Base-by-base conservation (phyloP, 2,329 filamentous ascomycete species). In the Fusarium newnesense region DNA sequence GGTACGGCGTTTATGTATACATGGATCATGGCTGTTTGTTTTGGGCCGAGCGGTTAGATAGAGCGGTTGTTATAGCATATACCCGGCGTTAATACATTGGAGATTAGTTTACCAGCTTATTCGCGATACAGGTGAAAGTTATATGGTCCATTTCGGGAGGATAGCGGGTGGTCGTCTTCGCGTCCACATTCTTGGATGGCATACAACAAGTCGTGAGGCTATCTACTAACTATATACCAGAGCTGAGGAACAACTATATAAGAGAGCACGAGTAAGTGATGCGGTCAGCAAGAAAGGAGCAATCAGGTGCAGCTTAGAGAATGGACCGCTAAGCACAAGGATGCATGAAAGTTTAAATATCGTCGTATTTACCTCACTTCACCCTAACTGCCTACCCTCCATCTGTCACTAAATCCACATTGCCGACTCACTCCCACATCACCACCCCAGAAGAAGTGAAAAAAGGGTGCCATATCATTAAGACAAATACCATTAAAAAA, bases 401-500 rank as follows among this genome's bases (percentile, higher is more conserved):
- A 21, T 8, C 7, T 19, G 13, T 47, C 19, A 50, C 8, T 34
- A 15, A 34, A 34, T 19, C 30, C 47, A 24, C 30, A 50, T 34
- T 11, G 8, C 11, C 30, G 2, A 34, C 21, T 40, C 34, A 30
- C 26, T 21, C 34, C 37, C 52, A 43, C 36, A 52, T 53, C 50
- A 46, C 18, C 30, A 54, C 24, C 56, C 53, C 36, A 15, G 52
- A 60, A 49, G 64, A 73, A 76, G 43, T 47, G 39, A 62, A 32
- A 43, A 69, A 73, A 69, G 57, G 62, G 37, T 59, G 66, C 58
- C 75, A 66, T 76, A 58, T 60, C 70, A 76, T 76, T 75, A 76
- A 64, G 54, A 76, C 66, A 32, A 42, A 47, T 57, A 68, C 36
- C 52, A 64, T 59, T 56, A 69, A 68, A 61, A 72, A 56, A 57